Evolutionary conservation across 768 basidiomycete species (phyloP), one percentile per base, ranked within the genome.

Genomic region (Hemileccinum rubropunctum): DNA sequence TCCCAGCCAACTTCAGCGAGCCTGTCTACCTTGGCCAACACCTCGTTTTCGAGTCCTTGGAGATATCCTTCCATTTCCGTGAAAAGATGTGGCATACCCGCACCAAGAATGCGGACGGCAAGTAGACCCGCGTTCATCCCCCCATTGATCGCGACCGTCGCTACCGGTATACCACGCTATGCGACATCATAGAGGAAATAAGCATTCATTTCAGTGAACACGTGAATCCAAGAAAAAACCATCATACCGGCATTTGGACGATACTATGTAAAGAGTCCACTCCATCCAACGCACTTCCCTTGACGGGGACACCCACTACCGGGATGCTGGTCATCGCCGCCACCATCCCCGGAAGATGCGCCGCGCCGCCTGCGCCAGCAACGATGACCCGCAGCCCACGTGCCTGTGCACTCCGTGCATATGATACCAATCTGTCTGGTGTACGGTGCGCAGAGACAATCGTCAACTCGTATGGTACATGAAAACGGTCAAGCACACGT

Each of bases 381-480:
- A 99, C 86, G 67, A 99, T 82, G 4, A 79, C 80, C 40, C 87
- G 71, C 36, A 89, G 57, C 3, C 88, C 89, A 5, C 87, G 73
- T 15, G 76, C 66, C 1, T 78, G 75, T 0, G 94, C 95, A 9
- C 80, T 77, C 39, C 84, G 76, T 2, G 97, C 88, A 55, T 95
- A 98, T 51, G 83, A 77, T 18, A 88, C 80, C 63, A 98, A 75
- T 3, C 95, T 71, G 50, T 88, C 86, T 0, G 95, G 94, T 3
- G 97, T 99, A 3, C 97, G 83, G 58, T 99, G 97, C 2, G 97
- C 97, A 9, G 93, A 97, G 36, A 97, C 95, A 61, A 99, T 92
- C 11, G 91, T 91, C 10, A 99, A 74, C 65, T 99, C 95, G 71
- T 90, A 97, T 0, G 95, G 91, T 18, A 98, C 72, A 9, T 65